A percentile compares a stretch with the other conserved stretches of the same genome.
phyloP scores from a whole-genome alignment of 306 rosid genomes.

The cucumber (Cucumis sativus) region DNA sequence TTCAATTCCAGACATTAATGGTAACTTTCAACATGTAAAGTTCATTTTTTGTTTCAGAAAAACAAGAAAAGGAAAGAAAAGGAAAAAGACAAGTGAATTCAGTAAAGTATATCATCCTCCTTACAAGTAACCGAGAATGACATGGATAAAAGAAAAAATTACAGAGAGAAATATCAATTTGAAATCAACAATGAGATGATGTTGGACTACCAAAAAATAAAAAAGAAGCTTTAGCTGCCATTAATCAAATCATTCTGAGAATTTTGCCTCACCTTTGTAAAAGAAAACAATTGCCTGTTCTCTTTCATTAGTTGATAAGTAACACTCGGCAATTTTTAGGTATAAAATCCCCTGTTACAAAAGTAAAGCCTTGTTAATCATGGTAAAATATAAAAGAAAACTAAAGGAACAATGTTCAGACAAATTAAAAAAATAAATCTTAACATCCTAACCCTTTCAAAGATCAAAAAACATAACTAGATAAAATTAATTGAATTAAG shows the following conservation, averaged over 20 bases:
- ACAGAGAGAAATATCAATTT: not conserved
- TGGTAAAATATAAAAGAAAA: not conserved
- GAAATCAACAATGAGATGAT: not conserved
- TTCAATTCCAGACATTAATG: not conserved
- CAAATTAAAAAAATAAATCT: not conserved
- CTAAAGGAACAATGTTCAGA: not conserved
- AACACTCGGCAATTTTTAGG: conserved; percentile 64
- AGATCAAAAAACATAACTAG: not conserved
- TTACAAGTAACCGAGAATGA: not conserved
- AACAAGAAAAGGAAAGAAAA: not conserved
- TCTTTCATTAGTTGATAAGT: conserved; percentile 40
- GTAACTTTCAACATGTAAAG: not conserved
- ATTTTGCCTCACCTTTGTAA: conserved; percentile 40
- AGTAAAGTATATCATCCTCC: not conserved
- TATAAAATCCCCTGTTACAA: conserved; percentile 43
- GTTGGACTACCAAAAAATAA: not conserved
- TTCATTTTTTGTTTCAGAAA: not conserved
- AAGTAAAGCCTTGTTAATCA: not conserved
- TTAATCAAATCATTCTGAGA: not conserved
- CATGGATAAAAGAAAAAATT: not conserved
- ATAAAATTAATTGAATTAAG: not conserved
- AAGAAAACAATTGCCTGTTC: conserved; percentile 48
- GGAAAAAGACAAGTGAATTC: not conserved
- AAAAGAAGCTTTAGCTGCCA: not conserved
- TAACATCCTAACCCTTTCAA: not conserved